Evolutionary conservation across 106 monocot species (phyloP).

Genomic region (Amphibolis antarctica): DNA sequence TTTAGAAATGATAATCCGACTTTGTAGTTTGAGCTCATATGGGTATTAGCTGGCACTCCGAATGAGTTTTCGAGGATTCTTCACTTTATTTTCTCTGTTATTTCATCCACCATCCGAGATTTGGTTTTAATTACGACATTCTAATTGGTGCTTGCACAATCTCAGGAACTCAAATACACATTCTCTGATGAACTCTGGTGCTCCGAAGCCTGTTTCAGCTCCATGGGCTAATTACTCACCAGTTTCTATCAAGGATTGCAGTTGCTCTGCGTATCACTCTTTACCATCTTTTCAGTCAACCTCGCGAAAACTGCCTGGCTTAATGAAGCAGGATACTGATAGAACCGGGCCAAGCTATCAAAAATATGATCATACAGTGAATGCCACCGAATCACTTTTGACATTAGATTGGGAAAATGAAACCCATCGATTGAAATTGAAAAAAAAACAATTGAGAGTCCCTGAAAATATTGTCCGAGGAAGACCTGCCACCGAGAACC

Average conservation of each 20-base stretch:
- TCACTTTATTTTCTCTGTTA: too few species aligned
- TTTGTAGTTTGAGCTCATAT: too few species aligned
- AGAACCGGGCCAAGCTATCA: not conserved
- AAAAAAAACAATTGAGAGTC: not conserved
- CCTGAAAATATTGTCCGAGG: not conserved
- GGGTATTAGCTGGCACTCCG: too few species aligned
- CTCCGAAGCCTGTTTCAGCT: not conserved
- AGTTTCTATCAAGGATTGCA: not conserved
- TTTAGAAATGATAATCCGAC: too few species aligned
- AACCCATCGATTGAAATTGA: not conserved
- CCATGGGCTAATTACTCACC: not conserved
- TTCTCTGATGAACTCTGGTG: not conserved
- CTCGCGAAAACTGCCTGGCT: not conserved
- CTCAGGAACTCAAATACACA: not conserved
- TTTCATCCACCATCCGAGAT: not conserved
- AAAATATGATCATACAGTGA: not conserved
- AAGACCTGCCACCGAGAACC: not conserved
- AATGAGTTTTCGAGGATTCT: too few species aligned
- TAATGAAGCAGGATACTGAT: not conserved
- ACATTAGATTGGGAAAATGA: not conserved
- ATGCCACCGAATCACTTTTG: not conserved
- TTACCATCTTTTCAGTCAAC: not conserved
- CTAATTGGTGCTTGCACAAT: not conserved
- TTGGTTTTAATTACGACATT: not conserved
- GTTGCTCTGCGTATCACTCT: not conserved